Evolutionary conservation across 768 basidiomycete genomes (phyloP).

Genomic region (Trametes elegans): DNA sequence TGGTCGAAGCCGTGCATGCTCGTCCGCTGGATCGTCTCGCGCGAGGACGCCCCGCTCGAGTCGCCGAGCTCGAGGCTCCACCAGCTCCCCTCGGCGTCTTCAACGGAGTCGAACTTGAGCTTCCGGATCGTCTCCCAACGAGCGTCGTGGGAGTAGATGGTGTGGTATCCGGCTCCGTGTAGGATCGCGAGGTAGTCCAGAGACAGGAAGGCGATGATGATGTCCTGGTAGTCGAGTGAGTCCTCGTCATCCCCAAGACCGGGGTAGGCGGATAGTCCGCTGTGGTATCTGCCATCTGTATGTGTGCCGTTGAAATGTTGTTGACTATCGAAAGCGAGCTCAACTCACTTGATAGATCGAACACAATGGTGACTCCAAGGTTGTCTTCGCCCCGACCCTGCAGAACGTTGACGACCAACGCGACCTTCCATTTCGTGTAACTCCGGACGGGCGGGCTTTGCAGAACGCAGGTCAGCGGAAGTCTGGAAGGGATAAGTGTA

Average conservation of each 20-base stretch:
- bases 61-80: constrained; percentile 8
- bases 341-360: constrained; percentile 27
- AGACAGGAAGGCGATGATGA: constrained; percentile 25
- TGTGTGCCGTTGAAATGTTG: too few relatives aligned
- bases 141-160: constrained; percentile 20
- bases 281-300: constrained; percentile 3
- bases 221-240: constrained; percentile 16
- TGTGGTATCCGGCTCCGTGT: constrained; percentile 24
- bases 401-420: constrained; percentile 26
- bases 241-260: constrained; percentile 21
- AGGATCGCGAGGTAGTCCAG: constrained; percentile 29
- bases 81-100: constrained; percentile 15
- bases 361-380: constrained; percentile 21
- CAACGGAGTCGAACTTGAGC: neutral
- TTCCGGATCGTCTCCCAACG: constrained; percentile 17
- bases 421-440: constrained; percentile 25
- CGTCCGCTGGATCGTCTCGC: constrained; percentile 20
- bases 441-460: neutral
- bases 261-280: constrained; percentile 6
- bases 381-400: constrained; percentile 22
- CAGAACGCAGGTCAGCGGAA: neutral
- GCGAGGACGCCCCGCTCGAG: neutral
- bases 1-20: constrained; percentile 29
- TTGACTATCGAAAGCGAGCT: neutral
- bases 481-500: neutral